Base-by-base conservation (phyloP, 352 stramenopile genomes). In the Globisporangium perplexum region DNA sequence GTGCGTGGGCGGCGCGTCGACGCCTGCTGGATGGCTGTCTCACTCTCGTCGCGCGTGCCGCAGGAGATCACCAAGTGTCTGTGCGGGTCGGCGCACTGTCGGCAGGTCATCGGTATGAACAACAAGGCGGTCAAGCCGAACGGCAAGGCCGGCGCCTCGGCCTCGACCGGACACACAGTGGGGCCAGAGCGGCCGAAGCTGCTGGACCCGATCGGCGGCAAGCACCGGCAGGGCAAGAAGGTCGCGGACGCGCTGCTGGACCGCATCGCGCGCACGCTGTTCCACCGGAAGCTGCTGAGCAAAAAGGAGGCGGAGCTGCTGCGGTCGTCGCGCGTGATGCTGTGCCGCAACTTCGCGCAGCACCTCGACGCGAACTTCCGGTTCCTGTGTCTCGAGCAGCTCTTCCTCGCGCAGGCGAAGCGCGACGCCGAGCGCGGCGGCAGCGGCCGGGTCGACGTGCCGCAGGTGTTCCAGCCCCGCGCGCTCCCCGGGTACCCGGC, bases 21-120 rank as follows among this genome's bases (percentile, higher is more conserved):
- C n/a, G n/a, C n/a, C n/a, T n/a, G n/a, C n/a, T n/a, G n/a, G n/a
- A n/a, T n/a, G n/a, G n/a, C n/a, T n/a, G n/a, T n/a, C 58, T n/a
- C 35, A 43, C 39, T 28, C 10, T 30, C 23, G n/a, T n/a, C 20
- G 12, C n/a, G 20, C n/a, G 26, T 43, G 1, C n/a, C 35, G n/a
- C 47, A 91, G 80, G 81, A 91, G 43, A 80, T 88, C 45, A 88
- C 70, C 0, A 67, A 81, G 58, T 92, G 81, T 30, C 58, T 92
- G 17, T 92, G 81, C 38, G 77, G 68, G 1, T 56, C 78, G 2
- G 20, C 50, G 1, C 83, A 86, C 50, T 92, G 81, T 54, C 78
- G 81, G n/a, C 74, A 83, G 18, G 71, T 82, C 36, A 88, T 92
- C 22, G 78, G 78, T 24, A 71, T 72, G 53, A 92, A 92, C 60